Conservation (phyloP, 2,329 filamentous ascomycete genomes). For the Fusarium staphyleae region DNA sequence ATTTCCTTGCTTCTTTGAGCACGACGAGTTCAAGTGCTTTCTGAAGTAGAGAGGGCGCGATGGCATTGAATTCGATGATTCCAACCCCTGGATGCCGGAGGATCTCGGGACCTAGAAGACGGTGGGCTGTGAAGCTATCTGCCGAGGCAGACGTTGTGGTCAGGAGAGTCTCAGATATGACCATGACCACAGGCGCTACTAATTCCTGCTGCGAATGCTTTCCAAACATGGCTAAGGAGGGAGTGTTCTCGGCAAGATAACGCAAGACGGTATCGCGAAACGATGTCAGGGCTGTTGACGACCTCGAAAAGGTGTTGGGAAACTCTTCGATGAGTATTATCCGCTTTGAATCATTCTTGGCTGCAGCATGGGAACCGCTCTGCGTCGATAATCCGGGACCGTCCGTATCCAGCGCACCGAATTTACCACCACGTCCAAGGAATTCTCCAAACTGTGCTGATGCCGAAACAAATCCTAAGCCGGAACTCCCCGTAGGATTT, state of each 20-base stretch:
- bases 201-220: slow-evolving; percentile 52
- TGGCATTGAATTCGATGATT: slow-evolving; percentile 89
- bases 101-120: slow-evolving; percentile 86
- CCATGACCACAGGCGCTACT: slow-evolving; percentile 79
- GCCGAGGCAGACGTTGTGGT: slow-evolving; percentile 84
- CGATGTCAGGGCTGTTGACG: slow-evolving; percentile 68
- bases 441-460: slow-evolving; percentile 92
- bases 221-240: slow-evolving; percentile 59
- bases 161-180: slow-evolving; percentile 89
- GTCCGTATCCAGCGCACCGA: slow-evolving; percentile 70
- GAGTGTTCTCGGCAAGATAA: slow-evolving; percentile 74
- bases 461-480: slow-evolving; percentile 70
- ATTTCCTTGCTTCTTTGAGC: slow-evolving; percentile 82
- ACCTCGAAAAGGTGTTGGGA: slow-evolving; percentile 74
- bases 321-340: slow-evolving; percentile 84
- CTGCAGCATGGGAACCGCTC: slow-evolving; percentile 26
- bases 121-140: slow-evolving; percentile 92
- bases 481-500: slow-evolving; percentile 72
- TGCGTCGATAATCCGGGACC: slow-evolving; percentile 41
- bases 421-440: slow-evolving; percentile 79
- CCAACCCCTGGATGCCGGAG: slow-evolving; percentile 79
- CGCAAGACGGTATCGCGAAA: slow-evolving; percentile 79
- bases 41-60: slow-evolving; percentile 83
- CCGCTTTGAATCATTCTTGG: slow-evolving; percentile 47
- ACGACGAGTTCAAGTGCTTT: slow-evolving; percentile 86